These are phyloP conservation scores for Hemileccinum rubropunctum DNA, from an alignment of 768 basidiomycete genomes.

Conservation along the genomic window DNA sequence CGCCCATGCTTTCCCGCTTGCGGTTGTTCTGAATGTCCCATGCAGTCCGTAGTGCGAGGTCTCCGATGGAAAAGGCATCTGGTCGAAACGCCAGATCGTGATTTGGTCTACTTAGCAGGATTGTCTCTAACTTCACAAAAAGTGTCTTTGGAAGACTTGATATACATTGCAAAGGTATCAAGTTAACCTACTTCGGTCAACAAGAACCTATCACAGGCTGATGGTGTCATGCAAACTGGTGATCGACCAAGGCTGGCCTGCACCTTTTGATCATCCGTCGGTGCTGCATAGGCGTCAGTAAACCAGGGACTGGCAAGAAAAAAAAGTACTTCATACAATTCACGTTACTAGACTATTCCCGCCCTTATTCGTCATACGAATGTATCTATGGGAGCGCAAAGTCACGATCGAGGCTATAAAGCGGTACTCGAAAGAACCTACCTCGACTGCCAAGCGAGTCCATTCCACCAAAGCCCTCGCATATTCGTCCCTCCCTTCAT, in stretches of 20 bases:
- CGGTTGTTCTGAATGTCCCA: no score
- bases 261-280: neutral
- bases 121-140: no score
- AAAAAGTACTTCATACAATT: neutral
- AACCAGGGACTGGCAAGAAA: neutral
- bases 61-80: no score
- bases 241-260: neutral
- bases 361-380: constrained; percentile 19
- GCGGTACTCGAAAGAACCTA: constrained; percentile 27
- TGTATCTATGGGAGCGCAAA: constrained; percentile 20
- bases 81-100: no score
- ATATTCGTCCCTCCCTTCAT: constrained; percentile 73
- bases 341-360: neutral
- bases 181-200: no score
- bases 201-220: no score
- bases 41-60: no score
- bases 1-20: no score
- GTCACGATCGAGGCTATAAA: neutral
- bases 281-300: neutral
- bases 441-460: constrained; percentile 62
- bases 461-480: constrained; percentile 66
- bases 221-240: neutral
- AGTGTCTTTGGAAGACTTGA: no score
- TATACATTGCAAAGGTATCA: neutral
- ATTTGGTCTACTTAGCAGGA: no score